A percentile compares a stretch with the other conserved stretches of the same genome.
These are phyloP conservation scores for Hypocrella siamensis DNA, from an alignment of 2,329 filamentous ascomycete species.

Conservation along the genomic window DNA sequence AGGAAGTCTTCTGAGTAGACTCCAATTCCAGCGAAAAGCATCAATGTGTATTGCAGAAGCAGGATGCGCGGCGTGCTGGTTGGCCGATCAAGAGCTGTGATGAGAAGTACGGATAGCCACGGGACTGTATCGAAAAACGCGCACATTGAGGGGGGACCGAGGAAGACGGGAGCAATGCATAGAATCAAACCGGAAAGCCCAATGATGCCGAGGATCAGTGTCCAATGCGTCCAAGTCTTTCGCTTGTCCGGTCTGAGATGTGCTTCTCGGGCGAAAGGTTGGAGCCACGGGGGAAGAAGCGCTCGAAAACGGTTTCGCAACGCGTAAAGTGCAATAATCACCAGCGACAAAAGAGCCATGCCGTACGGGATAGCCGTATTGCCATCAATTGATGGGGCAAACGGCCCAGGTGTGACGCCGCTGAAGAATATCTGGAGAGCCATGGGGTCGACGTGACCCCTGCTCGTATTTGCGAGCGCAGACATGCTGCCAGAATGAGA, in stretches of 20 bases:
- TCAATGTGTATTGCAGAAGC: slow-evolving; percentile 20
- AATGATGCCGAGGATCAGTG: slow-evolving; percentile 16
- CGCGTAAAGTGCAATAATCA: slow-evolving; percentile 14
- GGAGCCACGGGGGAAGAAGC: slow-evolving; percentile 22
- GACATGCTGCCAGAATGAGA: too few species aligned
- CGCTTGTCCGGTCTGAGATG: slow-evolving; percentile 8
- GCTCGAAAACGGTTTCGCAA: slow-evolving; percentile 10
- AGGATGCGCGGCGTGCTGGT: slow-evolving; percentile 24
- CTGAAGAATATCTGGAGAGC: too few species aligned
- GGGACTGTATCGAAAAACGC: slow-evolving; percentile 20
- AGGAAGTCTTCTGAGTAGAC: slow-evolving; percentile 16
- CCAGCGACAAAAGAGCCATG: slow-evolving; percentile 12
- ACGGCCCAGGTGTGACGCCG: background rate
- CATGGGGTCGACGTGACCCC: too few species aligned
- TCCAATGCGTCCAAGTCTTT: slow-evolving; percentile 23
- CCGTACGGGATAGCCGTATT: slow-evolving; percentile 8
- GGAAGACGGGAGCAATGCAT: slow-evolving; percentile 14
- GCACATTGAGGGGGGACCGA: slow-evolving; percentile 11
- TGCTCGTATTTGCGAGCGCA: too few species aligned
- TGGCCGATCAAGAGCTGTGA: slow-evolving; percentile 22
- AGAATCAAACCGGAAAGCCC: slow-evolving; percentile 18
- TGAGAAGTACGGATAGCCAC: slow-evolving; percentile 21
- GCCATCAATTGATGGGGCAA: background rate
- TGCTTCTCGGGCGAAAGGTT: slow-evolving; percentile 26
- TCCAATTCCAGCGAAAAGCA: slow-evolving; percentile 15